Conservation (phyloP, 1,139 yeast species). For the Groenewaldozyma auringiensis region DNA sequence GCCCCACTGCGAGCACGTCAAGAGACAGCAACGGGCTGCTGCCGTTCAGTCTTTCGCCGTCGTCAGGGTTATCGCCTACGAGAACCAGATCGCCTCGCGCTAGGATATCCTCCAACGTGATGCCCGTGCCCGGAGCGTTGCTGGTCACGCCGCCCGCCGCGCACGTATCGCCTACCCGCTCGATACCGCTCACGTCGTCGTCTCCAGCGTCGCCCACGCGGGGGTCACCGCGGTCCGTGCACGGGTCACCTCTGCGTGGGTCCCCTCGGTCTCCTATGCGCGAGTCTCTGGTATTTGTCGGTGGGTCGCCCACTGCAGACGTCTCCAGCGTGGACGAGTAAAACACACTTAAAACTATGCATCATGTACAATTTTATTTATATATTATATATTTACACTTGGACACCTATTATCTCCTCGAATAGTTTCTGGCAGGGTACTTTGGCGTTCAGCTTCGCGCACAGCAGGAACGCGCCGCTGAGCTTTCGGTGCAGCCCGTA, state of each 20-base stretch:
- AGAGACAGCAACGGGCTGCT: slow-evolving; percentile 15
- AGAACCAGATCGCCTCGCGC: neutral
- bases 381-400: neutral
- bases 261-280: too few species aligned
- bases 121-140: neutral
- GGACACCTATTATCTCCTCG: slow-evolving; percentile 55
- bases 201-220: neutral
- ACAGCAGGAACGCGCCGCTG: slow-evolving; percentile 86
- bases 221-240: too few species aligned
- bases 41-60: slow-evolving; percentile 22
- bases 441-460: slow-evolving; percentile 76
- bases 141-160: neutral
- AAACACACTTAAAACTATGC: too few species aligned
- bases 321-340: too few species aligned
- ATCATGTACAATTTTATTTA: too few species aligned
- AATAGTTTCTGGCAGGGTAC: slow-evolving; percentile 80
- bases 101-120: neutral
- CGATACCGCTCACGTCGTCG: neutral
- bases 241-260: too few species aligned
- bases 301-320: too few species aligned
- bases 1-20: neutral
- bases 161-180: neutral
- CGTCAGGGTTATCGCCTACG: slow-evolving; percentile 5
- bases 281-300: too few species aligned
- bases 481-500: slow-evolving; percentile 90